These are phyloP conservation scores for Helicostylum pulchrum DNA, from an alignment of 192 early-diverging fungal species.

Conservation along the genomic window DNA sequence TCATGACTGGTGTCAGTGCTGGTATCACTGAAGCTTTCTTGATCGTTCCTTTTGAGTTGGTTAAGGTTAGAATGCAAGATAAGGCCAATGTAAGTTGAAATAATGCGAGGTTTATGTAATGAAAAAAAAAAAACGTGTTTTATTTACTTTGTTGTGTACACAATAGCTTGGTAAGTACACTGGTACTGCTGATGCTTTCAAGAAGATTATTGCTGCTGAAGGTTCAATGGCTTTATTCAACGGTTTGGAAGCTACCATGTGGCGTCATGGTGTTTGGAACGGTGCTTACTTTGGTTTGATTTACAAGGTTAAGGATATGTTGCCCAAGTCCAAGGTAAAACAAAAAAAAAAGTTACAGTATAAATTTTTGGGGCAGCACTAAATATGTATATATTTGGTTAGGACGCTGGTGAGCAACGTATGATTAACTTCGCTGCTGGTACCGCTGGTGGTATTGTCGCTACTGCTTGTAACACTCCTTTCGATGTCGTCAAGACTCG, in stretches of 20 bases:
- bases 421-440: slow-evolving; percentile 89
- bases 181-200: slow-evolving; percentile 74
- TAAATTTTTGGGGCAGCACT: not conserved
- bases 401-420: slow-evolving; percentile 72
- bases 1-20: slow-evolving; percentile 86
- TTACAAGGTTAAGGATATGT: slow-evolving; percentile 58
- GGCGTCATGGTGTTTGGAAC: slow-evolving; percentile 95
- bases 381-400: not conserved
- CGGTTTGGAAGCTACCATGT: slow-evolving; percentile 90
- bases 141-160: not conserved
- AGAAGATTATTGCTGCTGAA: slow-evolving; percentile 79
- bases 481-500: slow-evolving; percentile 97
- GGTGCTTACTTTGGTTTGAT: slow-evolving; percentile 94
- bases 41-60: slow-evolving; percentile 88
- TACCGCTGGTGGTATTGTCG: slow-evolving; percentile 88
- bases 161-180: slow-evolving; percentile 75
- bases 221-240: slow-evolving; percentile 82
- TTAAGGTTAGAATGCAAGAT: slow-evolving; percentile 96
- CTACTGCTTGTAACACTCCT: slow-evolving; percentile 91
- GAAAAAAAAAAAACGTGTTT: not conserved
- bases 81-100: slow-evolving; percentile 29
- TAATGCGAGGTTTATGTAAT: not conserved
- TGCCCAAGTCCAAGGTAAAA: slow-evolving; percentile 64
- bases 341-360: slow-evolving; percentile 1
- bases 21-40: slow-evolving; percentile 90